Evolutionary conservation across 2,329 filamentous ascomycete species (phyloP), one percentile per base, ranked within the genome.

Genomic region (Fusarium marasasianum): DNA sequence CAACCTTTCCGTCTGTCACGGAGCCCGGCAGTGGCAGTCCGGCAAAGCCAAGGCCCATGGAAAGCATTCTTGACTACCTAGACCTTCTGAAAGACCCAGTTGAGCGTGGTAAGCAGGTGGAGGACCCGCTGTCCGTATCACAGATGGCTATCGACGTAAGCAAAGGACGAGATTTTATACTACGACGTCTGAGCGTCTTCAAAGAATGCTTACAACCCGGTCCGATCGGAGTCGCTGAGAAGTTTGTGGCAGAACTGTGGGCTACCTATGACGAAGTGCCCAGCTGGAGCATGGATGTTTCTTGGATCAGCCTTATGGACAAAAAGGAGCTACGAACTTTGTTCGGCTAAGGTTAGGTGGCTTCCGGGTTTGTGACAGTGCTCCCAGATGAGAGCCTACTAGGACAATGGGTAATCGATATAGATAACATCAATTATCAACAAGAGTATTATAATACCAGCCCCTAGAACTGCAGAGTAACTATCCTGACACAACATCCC

Each of bases 1-100:
- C 50, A 8, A 0, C 18, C 2, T 37, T 8, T 0, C 6, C 13
- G 0, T 5, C 8, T 26, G n/a, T 0, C 0, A 22, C 9, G 3
- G 50, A 22, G 5, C 10, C 13, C 33, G 14, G 50, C 17, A 3
- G 7, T 1, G 1, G n/a, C 5, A 33, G 22, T 10, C 9, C 9
- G 2, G 2, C 33, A 1, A 53, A 37, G 33, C 33, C 50, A 1
- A 26, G 50, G 5, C 50, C 50, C 0, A 53, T 53, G 50, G 50
- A 53, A 9, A 53, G 31, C 10, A 53, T 53, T 2, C 18, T 53
- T 5, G 50, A 53, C 50, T 53, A 53, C 6, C 31, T 53, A 2
- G 50, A 53, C 2, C 50, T 53, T 2, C n/a, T 53, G 0, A 53
- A 26, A 22, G 50, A 53, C n/a, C 50, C 50, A 6, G 9, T 26